Evolutionary conservation across 257 asterid species (phyloP).

Genomic region (Nyctanthes arbortristis): DNA sequence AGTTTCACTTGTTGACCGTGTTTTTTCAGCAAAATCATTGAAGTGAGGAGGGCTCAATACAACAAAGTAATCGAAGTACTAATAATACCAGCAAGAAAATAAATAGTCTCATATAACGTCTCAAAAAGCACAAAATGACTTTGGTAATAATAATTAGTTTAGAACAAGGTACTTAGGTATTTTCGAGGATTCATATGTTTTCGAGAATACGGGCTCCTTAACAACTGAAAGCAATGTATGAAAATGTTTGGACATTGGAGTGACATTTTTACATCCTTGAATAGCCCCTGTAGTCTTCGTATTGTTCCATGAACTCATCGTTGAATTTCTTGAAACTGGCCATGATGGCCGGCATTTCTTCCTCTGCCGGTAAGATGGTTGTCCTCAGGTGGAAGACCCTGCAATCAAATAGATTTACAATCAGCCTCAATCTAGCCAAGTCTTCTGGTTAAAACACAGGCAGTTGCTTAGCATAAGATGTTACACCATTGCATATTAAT

Average conservation of each 20-base stretch:
- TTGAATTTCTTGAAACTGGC: conserved; percentile 91
- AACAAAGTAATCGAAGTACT: not conserved
- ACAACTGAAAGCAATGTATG: conserved; percentile 24
- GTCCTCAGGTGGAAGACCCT: conserved; percentile 99
- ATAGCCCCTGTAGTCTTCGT: conserved; percentile 82
- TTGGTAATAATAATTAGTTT: not conserved
- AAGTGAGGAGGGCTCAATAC: no score
- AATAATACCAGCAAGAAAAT: not conserved
- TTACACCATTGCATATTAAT: no score
- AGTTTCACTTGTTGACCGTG: no score
- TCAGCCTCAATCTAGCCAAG: conserved; percentile 1
- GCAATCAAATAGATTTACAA: not conserved
- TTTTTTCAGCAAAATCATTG: no score
- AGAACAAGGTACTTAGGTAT: conserved; percentile 20
- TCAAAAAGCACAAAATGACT: not conserved
- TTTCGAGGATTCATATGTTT: conserved; percentile 20
- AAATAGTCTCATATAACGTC: not conserved
- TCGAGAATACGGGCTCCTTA: conserved; percentile 17
- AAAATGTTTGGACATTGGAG: not conserved
- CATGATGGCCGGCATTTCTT: conserved; percentile 95
- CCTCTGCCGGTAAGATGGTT: conserved; percentile 97
- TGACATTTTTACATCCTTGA: conserved; percentile 76
- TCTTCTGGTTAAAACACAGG: not conserved
- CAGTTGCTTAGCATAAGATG: no score
- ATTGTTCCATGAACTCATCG: conserved; percentile 88